These are phyloP conservation scores for Salix purpurea DNA, from an alignment of 345 rosid genomes.

Conservation along the genomic window DNA sequence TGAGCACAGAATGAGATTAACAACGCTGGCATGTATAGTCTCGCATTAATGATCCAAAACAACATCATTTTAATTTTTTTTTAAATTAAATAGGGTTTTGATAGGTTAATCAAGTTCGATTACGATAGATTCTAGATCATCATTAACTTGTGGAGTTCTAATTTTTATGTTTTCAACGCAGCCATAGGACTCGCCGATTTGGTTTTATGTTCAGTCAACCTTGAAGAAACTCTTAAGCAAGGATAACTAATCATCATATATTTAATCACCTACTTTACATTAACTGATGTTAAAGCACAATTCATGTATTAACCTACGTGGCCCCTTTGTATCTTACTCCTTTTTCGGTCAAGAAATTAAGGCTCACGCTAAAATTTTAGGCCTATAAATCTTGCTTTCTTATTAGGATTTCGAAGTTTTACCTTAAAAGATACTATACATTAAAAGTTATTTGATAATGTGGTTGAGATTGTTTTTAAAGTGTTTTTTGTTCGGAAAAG, in stretches of 20 bases:
- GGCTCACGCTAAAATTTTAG: neutral
- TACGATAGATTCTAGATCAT: too few species aligned
- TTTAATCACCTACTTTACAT: neutral
- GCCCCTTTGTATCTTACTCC: conserved; percentile 7
- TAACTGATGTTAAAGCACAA: neutral
- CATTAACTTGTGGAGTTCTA: too few species aligned
- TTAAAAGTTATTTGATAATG: too few species aligned
- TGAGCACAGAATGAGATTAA: too few species aligned
- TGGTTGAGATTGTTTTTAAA: too few species aligned
- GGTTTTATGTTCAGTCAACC: neutral
- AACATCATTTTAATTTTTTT: too few species aligned
- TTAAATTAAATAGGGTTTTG: too few species aligned
- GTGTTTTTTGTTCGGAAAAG: too few species aligned
- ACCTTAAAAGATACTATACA: neutral
- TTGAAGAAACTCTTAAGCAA: neutral
- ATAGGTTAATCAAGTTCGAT: too few species aligned
- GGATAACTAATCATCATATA: neutral
- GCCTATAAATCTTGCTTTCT: conserved; percentile 9
- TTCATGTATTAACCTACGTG: conserved; percentile 28
- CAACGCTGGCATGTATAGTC: too few species aligned
- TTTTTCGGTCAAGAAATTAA: neutral
- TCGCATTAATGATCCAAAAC: too few species aligned
- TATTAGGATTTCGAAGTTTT: neutral
- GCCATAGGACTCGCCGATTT: neutral
- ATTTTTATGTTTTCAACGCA: neutral